Evolutionary conservation across 202 grass and related monocot genomes (phyloP).

Genomic region (Hordeum pubiflorum): DNA sequence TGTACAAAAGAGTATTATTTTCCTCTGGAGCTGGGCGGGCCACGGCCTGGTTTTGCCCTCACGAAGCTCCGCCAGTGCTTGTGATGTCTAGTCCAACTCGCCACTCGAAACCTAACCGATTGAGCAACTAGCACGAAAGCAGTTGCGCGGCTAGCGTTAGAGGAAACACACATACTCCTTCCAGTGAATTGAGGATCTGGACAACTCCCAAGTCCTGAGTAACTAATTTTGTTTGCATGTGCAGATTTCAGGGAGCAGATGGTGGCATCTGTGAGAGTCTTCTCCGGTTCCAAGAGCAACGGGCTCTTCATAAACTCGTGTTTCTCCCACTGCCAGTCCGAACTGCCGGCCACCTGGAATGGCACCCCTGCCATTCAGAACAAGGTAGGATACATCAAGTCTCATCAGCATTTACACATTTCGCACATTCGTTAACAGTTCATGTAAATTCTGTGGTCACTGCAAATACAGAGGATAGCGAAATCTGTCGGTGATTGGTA

Average conservation of each 20-base stretch:
- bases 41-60: no score
- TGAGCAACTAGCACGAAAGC: background rate
- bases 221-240: background rate
- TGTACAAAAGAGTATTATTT: no score
- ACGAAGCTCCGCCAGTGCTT: no score
- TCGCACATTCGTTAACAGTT: background rate
- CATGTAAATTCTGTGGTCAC: background rate
- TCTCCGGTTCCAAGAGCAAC: constrained; percentile 39
- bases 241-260: constrained; percentile 71
- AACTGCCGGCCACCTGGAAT: constrained; percentile 56
- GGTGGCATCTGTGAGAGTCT: constrained; percentile 37
- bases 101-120: background rate
- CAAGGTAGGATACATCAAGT: constrained; percentile 23
- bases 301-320: constrained; percentile 83
- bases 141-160: background rate
- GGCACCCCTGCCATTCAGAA: constrained; percentile 55
- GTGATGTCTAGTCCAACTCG: background rate
- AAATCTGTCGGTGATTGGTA: constrained; percentile 81
- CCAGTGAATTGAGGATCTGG: background rate
- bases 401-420: background rate
- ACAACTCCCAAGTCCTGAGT: background rate
- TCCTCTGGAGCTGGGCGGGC: no score
- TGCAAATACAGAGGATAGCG: constrained; percentile 41
- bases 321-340: constrained; percentile 69
- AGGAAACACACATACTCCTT: background rate